phyloP scores from a whole-genome alignment of 768 basidiomycete species.

The Dioszegia crocea region DNA sequence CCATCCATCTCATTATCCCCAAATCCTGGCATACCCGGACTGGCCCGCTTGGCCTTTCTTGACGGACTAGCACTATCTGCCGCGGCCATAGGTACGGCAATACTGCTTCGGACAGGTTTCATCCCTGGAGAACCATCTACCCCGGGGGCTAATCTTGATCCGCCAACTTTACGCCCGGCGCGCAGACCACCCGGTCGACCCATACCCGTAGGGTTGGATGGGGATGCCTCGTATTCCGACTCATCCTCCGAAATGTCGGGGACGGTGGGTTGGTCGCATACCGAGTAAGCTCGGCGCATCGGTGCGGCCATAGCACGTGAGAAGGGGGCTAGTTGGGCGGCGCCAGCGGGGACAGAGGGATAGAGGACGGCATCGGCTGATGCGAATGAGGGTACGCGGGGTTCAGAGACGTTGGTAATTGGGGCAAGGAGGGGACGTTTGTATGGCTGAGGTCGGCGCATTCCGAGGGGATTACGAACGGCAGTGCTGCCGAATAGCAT shows the following conservation, averaged over 20 bases:
- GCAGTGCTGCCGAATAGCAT: conserved; percentile 28
- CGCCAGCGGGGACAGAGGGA: conserved; percentile 10
- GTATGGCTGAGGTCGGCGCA: conserved; percentile 35
- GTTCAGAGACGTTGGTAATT: conserved; percentile 8
- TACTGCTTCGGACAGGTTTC: conserved; percentile 22
- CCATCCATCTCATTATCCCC: conserved; percentile 89
- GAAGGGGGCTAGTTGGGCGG: conserved; percentile 18
- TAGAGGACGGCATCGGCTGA: conserved; percentile 42
- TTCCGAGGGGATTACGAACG: not conserved
- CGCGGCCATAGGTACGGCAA: conserved; percentile 16
- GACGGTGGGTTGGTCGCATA: conserved; percentile 42
- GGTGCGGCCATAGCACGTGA: conserved; percentile 29
- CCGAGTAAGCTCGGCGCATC: conserved; percentile 48
- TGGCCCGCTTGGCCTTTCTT: conserved; percentile 21
- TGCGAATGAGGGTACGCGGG: conserved; percentile 22
- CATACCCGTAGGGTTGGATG: conserved; percentile 24
- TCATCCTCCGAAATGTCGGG: conserved; percentile 37
- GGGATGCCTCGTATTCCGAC: conserved; percentile 34
- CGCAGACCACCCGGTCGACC: conserved; percentile 8
- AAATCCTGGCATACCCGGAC: conserved; percentile 69
- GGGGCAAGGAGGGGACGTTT: conserved; percentile 41
- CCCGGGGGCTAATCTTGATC: conserved; percentile 20
- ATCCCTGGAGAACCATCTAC: conserved; percentile 38
- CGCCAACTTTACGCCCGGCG: conserved; percentile 25
- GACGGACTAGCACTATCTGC: conserved; percentile 15